These are phyloP conservation scores for Scedosporium dehoogii DNA, from an alignment of 2,329 filamentous ascomycete genomes.

Conservation along the genomic window DNA sequence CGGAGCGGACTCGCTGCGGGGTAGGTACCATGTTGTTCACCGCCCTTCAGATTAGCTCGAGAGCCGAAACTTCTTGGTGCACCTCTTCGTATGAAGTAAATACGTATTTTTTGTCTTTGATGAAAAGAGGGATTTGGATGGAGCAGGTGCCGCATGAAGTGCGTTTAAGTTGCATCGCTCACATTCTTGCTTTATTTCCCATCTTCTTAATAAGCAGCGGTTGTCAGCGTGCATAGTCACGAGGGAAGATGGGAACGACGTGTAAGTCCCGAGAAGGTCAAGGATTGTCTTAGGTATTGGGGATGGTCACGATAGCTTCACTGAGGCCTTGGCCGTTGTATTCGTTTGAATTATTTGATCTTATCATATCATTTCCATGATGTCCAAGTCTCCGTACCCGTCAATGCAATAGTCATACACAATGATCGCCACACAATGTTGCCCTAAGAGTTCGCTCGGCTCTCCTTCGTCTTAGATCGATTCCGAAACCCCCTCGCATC, in stretches of 20 bases:
- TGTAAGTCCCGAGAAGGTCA: no score
- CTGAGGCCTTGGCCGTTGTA: no score
- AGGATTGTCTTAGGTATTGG: no score
- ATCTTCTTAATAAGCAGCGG: neutral
- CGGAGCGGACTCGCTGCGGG: neutral
- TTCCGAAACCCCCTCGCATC: neutral
- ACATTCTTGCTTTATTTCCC: neutral
- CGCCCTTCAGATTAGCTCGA: neutral
- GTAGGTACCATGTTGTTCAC: neutral
- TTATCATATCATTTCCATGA: neutral
- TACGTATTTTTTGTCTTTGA: neutral
- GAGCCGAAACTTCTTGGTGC: neutral
- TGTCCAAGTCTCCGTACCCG: neutral
- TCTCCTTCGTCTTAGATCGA: neutral
- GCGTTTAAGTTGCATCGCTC: neutral
- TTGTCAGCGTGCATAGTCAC: neutral
- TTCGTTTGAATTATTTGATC: no score
- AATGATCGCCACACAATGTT: neutral
- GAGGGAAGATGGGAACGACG: neutral
- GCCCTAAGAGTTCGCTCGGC: neutral
- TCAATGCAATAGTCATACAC: neutral
- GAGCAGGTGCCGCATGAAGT: neutral
- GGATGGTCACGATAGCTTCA: no score
- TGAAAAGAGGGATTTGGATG: neutral
- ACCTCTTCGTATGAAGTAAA: neutral